phyloP scores from a whole-genome alignment of 176 grass and related monocot genomes.

The Oryza coarctata region DNA sequence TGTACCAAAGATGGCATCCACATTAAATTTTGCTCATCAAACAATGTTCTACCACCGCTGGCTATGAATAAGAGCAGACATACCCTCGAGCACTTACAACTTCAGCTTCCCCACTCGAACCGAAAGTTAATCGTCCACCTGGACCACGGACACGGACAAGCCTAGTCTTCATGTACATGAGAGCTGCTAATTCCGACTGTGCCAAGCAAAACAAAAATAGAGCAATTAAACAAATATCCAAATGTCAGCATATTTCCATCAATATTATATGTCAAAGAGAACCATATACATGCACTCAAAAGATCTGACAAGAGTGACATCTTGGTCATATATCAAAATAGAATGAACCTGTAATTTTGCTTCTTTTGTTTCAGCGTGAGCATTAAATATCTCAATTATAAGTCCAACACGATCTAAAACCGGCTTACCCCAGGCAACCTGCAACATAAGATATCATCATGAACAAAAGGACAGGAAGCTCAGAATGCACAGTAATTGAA shows the following conservation, averaged over 20 bases:
- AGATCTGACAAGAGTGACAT: constrained; percentile 19
- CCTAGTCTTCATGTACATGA: constrained; percentile 94
- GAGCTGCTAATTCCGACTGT: constrained; percentile 92
- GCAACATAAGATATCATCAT: constrained; percentile 22
- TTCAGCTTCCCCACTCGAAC: constrained; percentile 86
- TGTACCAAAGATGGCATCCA: not conserved
- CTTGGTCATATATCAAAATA: constrained; percentile 13
- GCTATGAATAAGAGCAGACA: constrained; percentile 24
- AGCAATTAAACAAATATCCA: constrained; percentile 26
- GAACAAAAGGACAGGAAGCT: constrained; percentile 4
- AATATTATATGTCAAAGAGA: constrained; percentile 1
- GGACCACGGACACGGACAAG: constrained; percentile 88
- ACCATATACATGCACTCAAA: not conserved
- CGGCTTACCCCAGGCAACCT: constrained; percentile 74
- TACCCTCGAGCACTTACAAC: constrained; percentile 98
- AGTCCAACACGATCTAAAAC: constrained; percentile 90
- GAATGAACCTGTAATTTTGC: constrained; percentile 83
- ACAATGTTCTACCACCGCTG: constrained; percentile 7
- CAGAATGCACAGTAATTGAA: not conserved
- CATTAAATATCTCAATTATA: constrained; percentile 99
- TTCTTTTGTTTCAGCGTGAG: constrained; percentile 97
- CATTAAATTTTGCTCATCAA: not conserved
- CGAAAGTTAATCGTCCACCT: constrained; percentile 81
- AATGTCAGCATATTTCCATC: constrained; percentile 23
- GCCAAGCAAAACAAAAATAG: constrained; percentile 29